Evolutionary conservation across 179 eudicot species (phyloP).

Genomic region (Silene vulgaris): DNA sequence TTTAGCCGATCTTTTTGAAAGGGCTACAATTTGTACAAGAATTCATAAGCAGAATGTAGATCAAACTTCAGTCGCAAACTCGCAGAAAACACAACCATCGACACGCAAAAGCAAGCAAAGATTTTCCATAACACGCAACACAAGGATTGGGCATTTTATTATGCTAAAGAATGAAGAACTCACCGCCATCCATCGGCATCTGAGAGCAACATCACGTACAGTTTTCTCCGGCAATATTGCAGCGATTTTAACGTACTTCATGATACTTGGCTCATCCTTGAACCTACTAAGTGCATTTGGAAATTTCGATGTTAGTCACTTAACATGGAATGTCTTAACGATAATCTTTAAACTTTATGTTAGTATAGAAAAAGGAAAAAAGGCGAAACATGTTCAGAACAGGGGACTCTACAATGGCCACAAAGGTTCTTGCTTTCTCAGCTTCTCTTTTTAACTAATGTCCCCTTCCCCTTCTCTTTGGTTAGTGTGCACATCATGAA

Average conservation of each 20-base stretch:
- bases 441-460: background rate
- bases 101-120: background rate
- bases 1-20: background rate
- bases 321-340: background rate
- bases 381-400: conserved; percentile 7
- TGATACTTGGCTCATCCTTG: conserved; percentile 66
- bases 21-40: background rate
- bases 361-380: background rate
- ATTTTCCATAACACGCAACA: conserved; percentile 11
- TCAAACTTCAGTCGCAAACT: background rate
- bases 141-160: background rate
- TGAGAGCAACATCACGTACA: conserved; percentile 85
- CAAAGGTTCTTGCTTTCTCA: conserved; percentile 3
- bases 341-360: background rate
- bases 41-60: background rate
- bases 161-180: conserved; percentile 30
- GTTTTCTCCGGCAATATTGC: conserved; percentile 71
- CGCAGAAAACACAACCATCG: background rate
- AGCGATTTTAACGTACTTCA: conserved; percentile 79
- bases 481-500: background rate
- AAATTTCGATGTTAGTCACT: background rate
- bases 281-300: conserved; percentile 37
- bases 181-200: conserved; percentile 90
- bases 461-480: background rate
- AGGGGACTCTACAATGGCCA: background rate